Evolutionary conservation across 1,284 basidiomycete genomes (phyloP).

Genomic region (Cryptococcus jaspeensis): DNA sequence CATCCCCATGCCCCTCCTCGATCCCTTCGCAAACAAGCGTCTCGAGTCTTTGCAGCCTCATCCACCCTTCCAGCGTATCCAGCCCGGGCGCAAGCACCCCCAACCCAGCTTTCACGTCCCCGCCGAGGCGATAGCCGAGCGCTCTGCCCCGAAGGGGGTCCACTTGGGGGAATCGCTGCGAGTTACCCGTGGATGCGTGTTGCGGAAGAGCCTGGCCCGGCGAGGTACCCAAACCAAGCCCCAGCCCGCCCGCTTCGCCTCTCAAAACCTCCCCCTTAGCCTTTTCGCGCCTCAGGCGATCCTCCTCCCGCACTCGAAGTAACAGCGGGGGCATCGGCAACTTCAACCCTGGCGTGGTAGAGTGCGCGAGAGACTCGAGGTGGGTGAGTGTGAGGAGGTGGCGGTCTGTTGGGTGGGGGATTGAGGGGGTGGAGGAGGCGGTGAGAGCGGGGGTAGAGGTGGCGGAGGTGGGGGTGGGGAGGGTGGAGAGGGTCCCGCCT

Average conservation of each 20-base stretch:
- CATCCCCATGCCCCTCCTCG: background rate
- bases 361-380: constrained; percentile 21
- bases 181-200: background rate
- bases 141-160: constrained; percentile 20
- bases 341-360: constrained; percentile 31
- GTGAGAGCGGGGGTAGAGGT: background rate
- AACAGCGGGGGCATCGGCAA: constrained; percentile 35
- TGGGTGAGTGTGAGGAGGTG: constrained; percentile 18
- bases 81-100: constrained; percentile 17
- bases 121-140: constrained; percentile 32
- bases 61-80: constrained; percentile 37
- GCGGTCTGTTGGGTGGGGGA: constrained; percentile 15
- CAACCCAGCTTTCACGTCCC: constrained; percentile 37
- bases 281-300: constrained; percentile 22
- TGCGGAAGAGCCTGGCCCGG: too few relatives aligned
- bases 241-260: constrained; percentile 2
- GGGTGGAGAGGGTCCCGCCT: too few relatives aligned
- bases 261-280: constrained; percentile 16
- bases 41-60: constrained; percentile 28
- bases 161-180: background rate
- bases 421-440: background rate
- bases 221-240: too few relatives aligned
- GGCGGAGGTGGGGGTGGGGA: background rate
- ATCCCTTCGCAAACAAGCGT: constrained; percentile 22
- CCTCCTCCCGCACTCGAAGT: constrained; percentile 28